Conservation (phyloP, 176 grass and related monocot species). For the Chrysopogon serrulatus region DNA sequence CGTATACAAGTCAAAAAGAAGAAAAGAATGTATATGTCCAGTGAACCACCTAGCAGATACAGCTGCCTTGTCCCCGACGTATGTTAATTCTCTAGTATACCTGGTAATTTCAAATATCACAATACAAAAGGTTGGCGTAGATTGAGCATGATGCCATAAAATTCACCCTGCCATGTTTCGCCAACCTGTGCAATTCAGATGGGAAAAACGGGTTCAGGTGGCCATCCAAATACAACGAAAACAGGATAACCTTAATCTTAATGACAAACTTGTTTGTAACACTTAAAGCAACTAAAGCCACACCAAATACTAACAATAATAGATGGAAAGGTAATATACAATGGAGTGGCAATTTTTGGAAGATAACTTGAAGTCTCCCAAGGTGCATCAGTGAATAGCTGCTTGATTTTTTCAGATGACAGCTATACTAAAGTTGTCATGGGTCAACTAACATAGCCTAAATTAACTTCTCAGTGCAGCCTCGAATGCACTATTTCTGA, state of each 20-base stretch:
- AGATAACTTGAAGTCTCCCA: not conserved
- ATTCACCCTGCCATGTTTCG: conserved; percentile 32
- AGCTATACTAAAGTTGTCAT: not conserved
- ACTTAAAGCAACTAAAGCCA: not conserved
- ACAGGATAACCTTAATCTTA: not conserved
- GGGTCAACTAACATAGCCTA: not conserved
- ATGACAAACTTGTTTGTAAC: not conserved
- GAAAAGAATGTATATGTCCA: conserved; percentile 11
- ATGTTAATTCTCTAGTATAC: conserved; percentile 16
- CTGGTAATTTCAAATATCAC: conserved; percentile 14
- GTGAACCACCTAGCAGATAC: conserved; percentile 11
- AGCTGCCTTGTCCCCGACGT: conserved; percentile 8
- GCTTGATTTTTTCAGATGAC: not conserved
- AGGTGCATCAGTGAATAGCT: not conserved
- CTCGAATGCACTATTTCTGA: too few species aligned
- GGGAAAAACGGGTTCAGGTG: not conserved
- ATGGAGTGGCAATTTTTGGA: not conserved
- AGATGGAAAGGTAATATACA: not conserved
- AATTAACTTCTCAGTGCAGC: not conserved
- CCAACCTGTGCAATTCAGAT: conserved; percentile 43
- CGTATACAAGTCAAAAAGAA: conserved; percentile 7
- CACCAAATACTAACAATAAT: not conserved
- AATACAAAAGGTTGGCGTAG: not conserved
- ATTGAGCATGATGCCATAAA: not conserved
- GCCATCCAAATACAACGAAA: conserved; percentile 3